Evolutionary conservation across 1,284 basidiomycete genomes (phyloP).

Genomic region (Phellopilus nigrolimitatus): DNA sequence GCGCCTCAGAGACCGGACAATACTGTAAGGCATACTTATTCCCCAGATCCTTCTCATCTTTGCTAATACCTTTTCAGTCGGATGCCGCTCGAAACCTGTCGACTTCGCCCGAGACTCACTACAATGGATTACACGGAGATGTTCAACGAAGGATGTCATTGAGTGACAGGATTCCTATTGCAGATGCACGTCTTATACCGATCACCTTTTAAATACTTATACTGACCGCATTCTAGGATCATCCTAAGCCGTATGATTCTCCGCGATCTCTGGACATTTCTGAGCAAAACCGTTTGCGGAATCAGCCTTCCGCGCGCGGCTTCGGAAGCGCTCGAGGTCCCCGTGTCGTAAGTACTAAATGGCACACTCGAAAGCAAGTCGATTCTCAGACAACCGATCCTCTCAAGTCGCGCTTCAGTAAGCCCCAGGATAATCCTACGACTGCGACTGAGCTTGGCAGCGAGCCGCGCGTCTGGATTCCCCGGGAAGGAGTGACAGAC

Average conservation of each 20-base stretch:
- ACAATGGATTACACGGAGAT: constrained; percentile 2
- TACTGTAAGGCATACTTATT: neutral
- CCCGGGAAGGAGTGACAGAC: constrained; percentile 3
- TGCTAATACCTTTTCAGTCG: neutral
- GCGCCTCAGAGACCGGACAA: neutral
- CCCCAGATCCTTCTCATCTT: neutral
- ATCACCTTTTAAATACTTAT: neutral
- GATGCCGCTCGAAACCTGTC: neutral
- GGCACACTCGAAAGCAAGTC: neutral
- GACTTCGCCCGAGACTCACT: neutral
- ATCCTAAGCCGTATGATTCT: neutral
- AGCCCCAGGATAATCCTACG: neutral
- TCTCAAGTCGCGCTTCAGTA: constrained; percentile 17
- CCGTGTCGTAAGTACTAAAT: constrained; percentile 6
- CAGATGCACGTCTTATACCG: neutral
- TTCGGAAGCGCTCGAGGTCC: neutral
- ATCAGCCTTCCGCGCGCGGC: neutral
- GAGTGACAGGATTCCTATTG: neutral
- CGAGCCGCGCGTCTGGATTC: constrained; percentile 15
- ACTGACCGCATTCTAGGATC: neutral
- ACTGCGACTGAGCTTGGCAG: neutral
- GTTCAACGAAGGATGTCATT: constrained; percentile 13
- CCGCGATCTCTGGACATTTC: neutral
- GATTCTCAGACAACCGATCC: neutral
- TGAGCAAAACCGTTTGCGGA: neutral